Evolutionary conservation across 2,329 filamentous ascomycete species (phyloP), one percentile per base, ranked within the genome.

Genomic region (Penicillium sp.): DNA sequence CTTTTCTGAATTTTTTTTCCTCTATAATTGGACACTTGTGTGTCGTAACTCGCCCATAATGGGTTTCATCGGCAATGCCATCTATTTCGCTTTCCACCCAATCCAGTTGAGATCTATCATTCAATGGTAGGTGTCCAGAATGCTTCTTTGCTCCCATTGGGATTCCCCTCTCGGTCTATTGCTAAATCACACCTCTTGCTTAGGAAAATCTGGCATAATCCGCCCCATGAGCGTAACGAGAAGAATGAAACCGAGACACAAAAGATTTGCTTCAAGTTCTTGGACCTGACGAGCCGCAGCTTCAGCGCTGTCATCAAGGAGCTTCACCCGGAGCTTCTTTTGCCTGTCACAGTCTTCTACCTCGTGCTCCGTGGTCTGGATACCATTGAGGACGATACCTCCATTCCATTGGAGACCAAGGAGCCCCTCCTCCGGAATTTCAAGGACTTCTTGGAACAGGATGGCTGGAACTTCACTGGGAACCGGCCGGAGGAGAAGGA

Each of bases 321-420:
- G 80, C 85, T 99, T 46, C 93, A 97, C 75, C 93, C 93, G 0
- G 94, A 99, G 79, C 87, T 99, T 35, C 86, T 98, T 38, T 86
- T 97, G 43, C 93, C 95, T 26, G 85, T 98, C 49, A 88, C 89
- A 58, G 83, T 98, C 10, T 99, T 99, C 84, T 99, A 99, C 81
- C 86, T 99, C 30, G 86, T 92, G 56, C 84, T 99, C 57, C 91
- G 95, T 63, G 95, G 92, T 51, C 85, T 99, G 54, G 95, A 99
- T 78, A 99, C 95, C n/a, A 91, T 99, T 62, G 95, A 99, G 80
- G 95, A 99, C 82, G 95, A 99, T 78, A 98, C 97, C 88, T 96
- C 93, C 5, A 89, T 99, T 62, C 83, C 89, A 2, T 80, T 94
- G 42, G 84, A 86, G 66, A 88, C 85, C 73, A 99, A 99, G 81